These are phyloP conservation scores for Cladophialophora carrionii DNA, from an alignment of 2,329 filamentous ascomycete genomes.

Conservation along the genomic window DNA sequence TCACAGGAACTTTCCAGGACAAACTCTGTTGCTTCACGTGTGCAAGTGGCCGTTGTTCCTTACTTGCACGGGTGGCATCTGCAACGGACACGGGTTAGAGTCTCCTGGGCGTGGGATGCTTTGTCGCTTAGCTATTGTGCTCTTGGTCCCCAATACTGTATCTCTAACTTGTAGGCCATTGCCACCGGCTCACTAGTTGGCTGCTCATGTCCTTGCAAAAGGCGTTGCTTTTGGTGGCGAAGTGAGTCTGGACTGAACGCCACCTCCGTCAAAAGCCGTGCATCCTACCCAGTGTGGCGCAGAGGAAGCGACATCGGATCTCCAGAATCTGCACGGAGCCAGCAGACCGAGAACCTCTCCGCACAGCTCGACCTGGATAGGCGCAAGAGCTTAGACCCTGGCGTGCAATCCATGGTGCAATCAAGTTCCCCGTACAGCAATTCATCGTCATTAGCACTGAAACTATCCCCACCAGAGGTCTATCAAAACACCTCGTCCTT, in stretches of 20 bases:
- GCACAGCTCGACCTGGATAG: not conserved
- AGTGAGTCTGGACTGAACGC: not conserved
- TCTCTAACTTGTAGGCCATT: not conserved
- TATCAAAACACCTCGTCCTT: slow-evolving; percentile 21
- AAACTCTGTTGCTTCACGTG: slow-evolving; percentile 9
- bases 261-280: not conserved
- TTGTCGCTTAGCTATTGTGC: not conserved
- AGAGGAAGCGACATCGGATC: slow-evolving; percentile 31
- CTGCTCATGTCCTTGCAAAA: not conserved
- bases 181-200: not conserved
- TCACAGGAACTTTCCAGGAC: not conserved
- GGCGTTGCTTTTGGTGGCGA: slow-evolving; percentile 17
- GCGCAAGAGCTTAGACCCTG: not conserved
- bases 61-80: not conserved
- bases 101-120: slow-evolving; percentile 1
- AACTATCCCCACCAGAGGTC: slow-evolving; percentile 3
- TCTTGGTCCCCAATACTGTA: not conserved
- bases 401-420: not conserved
- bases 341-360: not conserved
- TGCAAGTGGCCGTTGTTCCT: not conserved
- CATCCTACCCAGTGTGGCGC: not conserved
- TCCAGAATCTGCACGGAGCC: not conserved
- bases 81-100: not conserved
- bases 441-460: not conserved
- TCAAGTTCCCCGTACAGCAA: not conserved